Evolutionary conservation across 163 green algal genomes (phyloP), one percentile per base, ranked within the genome.

Genomic region (Chlorella variabilis): DNA sequence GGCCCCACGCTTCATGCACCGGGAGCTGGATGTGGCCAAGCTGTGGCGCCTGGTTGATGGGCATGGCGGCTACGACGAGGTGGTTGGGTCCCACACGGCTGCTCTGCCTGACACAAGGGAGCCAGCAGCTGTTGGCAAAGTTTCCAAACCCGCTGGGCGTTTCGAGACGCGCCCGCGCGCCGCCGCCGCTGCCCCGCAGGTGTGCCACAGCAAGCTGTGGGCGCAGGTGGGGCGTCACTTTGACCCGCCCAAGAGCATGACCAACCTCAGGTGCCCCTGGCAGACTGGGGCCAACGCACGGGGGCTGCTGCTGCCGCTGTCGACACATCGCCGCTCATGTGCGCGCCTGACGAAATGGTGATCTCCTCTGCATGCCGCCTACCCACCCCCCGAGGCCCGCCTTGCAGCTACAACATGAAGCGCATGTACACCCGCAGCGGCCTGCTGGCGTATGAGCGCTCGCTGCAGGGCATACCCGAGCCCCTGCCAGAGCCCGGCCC

Each of bases 211-310:
- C 29, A 83, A 83, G 49, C 41, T 48, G 29, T 87, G 82, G 82
- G 82, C 82, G 2, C 25, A 61, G 6, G 54, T 87, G 27, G 82
- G 76, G 25, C 48, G 82, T 20, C 21, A 56, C 4, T 87, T 87
- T 67, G 58, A 81, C 66, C 77, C 82, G 1, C 82, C 82, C 29
- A 68, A 78, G 68, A 77, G 29, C 21, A 87, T 87, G 82, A 87
- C 82, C 9, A 87, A 87, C 41, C 67, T 87, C 23, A 77, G 51
- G 68, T 76, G 68, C 31, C 20, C 20, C 54, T 63, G 45, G 45
- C 45, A n/a, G n/a, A n/a, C n/a, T n/a, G n/a, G n/a, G n/a, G n/a
- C n/a, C n/a, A n/a, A n/a, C n/a, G n/a, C n/a, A n/a, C n/a, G n/a
- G n/a, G n/a, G n/a, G n/a, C n/a, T n/a, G n/a, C n/a, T n/a, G n/a